phyloP scores from a whole-genome alignment of 2,329 filamentous ascomycete genomes.

The Fusarium redolens region DNA sequence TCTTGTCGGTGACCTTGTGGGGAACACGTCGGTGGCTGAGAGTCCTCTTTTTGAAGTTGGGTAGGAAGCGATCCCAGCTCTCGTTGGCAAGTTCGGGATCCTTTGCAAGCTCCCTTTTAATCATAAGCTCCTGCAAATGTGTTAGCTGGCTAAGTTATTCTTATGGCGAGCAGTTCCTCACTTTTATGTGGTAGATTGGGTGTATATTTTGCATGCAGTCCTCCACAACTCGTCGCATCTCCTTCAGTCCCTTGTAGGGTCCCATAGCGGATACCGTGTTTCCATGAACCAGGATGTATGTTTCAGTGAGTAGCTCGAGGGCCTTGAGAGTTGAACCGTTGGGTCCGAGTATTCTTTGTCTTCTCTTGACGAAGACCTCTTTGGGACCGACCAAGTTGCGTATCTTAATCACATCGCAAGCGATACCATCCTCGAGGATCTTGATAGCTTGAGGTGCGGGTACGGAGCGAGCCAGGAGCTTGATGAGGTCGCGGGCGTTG shows the following conservation, averaged over 20 bases:
- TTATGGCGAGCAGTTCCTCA: accelerated
- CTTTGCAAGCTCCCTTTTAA: slow-evolving; percentile 90
- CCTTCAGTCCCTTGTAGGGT: slow-evolving; percentile 91
- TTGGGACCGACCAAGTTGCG: slow-evolving; percentile 90
- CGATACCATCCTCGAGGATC: slow-evolving; percentile 91
- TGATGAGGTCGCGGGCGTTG: slow-evolving; percentile 94
- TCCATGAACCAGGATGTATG: slow-evolving; percentile 95
- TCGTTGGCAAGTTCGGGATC: slow-evolving; percentile 87
- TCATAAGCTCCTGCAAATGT: slow-evolving; percentile 76
- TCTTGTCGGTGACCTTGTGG: slow-evolving; percentile 89
- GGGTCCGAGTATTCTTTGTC: slow-evolving; percentile 91
- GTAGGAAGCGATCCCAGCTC: slow-evolving; percentile 95
- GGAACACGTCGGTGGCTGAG: slow-evolving; percentile 86
- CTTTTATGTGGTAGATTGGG: accelerated
- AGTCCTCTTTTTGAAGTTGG: slow-evolving; percentile 95
- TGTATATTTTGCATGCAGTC: slow-evolving; percentile 94
- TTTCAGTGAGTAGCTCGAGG: slow-evolving; percentile 88
- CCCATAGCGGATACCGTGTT: slow-evolving; percentile 96
- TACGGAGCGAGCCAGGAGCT: slow-evolving; percentile 89
- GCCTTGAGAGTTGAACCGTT: slow-evolving; percentile 94
- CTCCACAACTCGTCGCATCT: slow-evolving; percentile 87
- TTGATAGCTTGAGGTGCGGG: slow-evolving; percentile 93
- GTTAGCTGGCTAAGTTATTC: background rate
- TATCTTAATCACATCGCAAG: slow-evolving; percentile 97
- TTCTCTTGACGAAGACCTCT: slow-evolving; percentile 93